Base-by-base conservation (phyloP, 768 basidiomycete genomes). In the Russula dissimulans region DNA sequence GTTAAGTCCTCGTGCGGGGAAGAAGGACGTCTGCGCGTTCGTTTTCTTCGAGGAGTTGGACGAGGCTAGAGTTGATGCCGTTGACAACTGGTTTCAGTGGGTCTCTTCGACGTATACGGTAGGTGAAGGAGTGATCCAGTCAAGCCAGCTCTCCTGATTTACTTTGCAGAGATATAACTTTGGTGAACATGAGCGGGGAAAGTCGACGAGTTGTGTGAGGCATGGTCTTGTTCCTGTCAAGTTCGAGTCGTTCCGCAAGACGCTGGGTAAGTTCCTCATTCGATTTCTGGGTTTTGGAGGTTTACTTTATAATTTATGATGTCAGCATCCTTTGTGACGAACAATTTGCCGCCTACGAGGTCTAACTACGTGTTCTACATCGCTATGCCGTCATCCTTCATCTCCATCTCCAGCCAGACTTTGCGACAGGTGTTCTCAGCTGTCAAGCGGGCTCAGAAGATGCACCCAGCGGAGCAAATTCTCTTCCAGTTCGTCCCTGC, bases 401-500 rank as follows among this genome's bases (percentile, higher is more conserved):
- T 89, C 73, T 81, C 83, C 0, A 76, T 89, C 3, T 75, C 82
- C 10, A 91, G 87, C 0, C 79, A 81, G 14, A 69, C 79, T 18
- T 79, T 91, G n/a, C 83, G 88, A 18, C 83, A 87, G 68, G 74
- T 89, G 32, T 78, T 88, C 55, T 81, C 81, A 8, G 78, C 83
- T 3, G 72, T 84, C 62, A 84, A 82, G 66, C 85, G 85, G 60
- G 71, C 79, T 3, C 69, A 77, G 57, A 81, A 79, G 69, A 71
- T 76, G 12, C 74, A 76, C 50, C 69, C 78, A 12, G 75, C 77
- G 26, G 59, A 70, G 14, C 81, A 82, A 53, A 75, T 87, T 17
- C 74, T 86, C 32, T 81, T 89, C 60, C 87, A 93, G 57, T 81
- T 91, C 63, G 74, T 93, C 46, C 87, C 91, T 4, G 85, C 90